Conservation (phyloP, 208 protist genomes). For the Entamoeba dispar region DNA sequence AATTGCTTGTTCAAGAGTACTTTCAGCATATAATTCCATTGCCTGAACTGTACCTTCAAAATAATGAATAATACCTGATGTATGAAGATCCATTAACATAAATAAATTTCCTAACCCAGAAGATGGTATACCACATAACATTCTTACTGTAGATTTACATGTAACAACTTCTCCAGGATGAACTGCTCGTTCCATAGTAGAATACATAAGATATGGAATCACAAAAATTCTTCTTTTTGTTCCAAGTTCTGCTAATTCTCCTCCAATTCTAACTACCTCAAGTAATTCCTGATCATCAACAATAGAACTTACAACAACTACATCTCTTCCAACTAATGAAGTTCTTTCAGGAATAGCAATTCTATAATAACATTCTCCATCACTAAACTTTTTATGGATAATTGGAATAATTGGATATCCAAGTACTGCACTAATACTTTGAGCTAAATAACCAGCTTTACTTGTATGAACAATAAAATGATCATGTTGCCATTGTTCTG, state of each 20-base stretch:
- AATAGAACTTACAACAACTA: background rate
- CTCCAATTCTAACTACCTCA: constrained; percentile 1
- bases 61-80: constrained; percentile 7
- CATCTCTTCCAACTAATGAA: background rate
- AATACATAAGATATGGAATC: constrained; percentile 24
- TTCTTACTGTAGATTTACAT: background rate
- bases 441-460: too few species aligned
- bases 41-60: background rate
- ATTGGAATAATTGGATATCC: too few species aligned
- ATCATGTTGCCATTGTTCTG: too few species aligned
- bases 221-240: constrained; percentile 19
- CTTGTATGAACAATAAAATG: too few species aligned
- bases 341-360: background rate
- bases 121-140: constrained; percentile 14
- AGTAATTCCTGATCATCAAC: background rate
- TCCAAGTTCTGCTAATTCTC: constrained; percentile 7
- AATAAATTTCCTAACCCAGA: constrained; percentile 19
- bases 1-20: background rate
- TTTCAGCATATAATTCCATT: constrained; percentile 10
- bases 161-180: constrained; percentile 22
- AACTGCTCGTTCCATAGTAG: constrained; percentile 19
- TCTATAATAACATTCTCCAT: background rate
- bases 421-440: too few species aligned
- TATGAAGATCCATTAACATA: constrained; percentile 24
- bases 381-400: background rate